Conservation (phyloP, 148 eudicot species). For the Camellia japonica region DNA sequence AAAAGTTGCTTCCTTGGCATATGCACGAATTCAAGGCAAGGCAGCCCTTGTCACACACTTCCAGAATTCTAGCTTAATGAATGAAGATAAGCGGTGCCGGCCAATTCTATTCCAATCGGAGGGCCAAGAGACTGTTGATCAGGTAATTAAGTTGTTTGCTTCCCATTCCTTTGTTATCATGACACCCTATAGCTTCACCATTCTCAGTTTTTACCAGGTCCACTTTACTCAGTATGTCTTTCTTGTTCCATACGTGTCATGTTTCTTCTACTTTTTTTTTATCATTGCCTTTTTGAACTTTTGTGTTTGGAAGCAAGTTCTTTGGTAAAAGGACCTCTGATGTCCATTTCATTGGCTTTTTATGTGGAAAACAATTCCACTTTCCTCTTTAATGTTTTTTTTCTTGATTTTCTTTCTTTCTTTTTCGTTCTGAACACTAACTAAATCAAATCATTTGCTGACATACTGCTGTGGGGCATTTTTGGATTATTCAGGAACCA, state of each 20-base stretch:
- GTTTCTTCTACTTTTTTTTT: neutral
- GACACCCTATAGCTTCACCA: neutral
- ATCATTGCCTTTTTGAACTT: neutral
- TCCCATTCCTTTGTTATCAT: neutral
- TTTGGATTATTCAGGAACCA: conserved; percentile 35
- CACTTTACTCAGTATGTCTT: neutral
- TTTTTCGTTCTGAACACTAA: neutral
- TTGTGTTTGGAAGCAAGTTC: neutral
- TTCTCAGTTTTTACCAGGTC: neutral
- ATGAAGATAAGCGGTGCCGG: conserved; percentile 57
- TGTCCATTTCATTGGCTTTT: neutral
- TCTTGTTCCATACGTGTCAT: neutral
- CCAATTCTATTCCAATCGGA: conserved; percentile 56
- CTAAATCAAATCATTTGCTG: conserved; percentile 9
- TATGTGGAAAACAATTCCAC: neutral
- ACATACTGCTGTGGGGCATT: neutral
- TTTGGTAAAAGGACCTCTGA: neutral
- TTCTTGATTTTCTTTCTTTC: neutral
- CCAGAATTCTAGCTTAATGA: conserved; percentile 62
- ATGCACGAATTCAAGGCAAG: conserved; percentile 61
- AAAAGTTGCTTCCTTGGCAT: conserved; percentile 59
- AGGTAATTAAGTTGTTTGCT: conserved; percentile 26
- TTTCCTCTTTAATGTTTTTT: neutral
- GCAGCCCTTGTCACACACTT: conserved; percentile 50
- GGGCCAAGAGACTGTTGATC: conserved; percentile 43